Evolutionary conservation across 2,329 filamentous ascomycete species (phyloP), one percentile per base, ranked within the genome.

Genomic region (Exophiala dermatitidis): DNA sequence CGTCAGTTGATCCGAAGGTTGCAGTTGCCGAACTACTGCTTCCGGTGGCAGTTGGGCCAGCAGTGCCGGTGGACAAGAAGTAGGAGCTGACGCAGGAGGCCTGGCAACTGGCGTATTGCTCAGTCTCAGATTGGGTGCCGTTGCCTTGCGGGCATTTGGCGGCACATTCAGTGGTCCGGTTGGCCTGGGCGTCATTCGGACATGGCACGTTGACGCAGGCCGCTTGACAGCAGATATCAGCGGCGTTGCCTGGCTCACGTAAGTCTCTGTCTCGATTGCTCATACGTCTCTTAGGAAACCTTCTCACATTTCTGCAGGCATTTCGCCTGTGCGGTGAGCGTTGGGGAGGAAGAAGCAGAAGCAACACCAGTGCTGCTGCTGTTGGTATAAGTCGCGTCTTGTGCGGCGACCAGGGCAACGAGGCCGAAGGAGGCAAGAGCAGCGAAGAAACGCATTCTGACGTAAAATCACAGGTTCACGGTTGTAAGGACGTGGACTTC

Each of bases 101-200:
- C 63, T 76, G 70, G 65, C 78, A 81, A 45, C 69, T 58, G 56
- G 71, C 69, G 60, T 74, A 80, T 54, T 67, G 67, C 48, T 72
- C 58, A 33, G 72, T 75, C 54, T 73, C 76, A 8, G 64, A 65
- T 2, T 71, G 64, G 31, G 72, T 69, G 42, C 77, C 77, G 58
- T 72, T 70, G 50, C 77, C 77, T 69, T 80, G 76, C 52, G 75
- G 72, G 65, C 78, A 81, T 49, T 72, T 69, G 43, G 70, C 70
- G 44, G 75, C 76, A 62, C 78, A 81, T 46, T 71, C 66, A 63
- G 70, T 77, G 64, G 76, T 79, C 53, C 72, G 69, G 62, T 77
- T 72, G 62, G 70, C 74, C 66, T 76, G 71, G 45, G 64, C 63
- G n/a, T 72, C 69, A 64, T 73, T 74, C 57, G 77, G 77, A 65